Percentiles rank a stretch among this genome's conserved stretches.
Evolutionary conservation across 768 basidiomycete genomes (phyloP).

Genomic region (Collybia nuda): DNA sequence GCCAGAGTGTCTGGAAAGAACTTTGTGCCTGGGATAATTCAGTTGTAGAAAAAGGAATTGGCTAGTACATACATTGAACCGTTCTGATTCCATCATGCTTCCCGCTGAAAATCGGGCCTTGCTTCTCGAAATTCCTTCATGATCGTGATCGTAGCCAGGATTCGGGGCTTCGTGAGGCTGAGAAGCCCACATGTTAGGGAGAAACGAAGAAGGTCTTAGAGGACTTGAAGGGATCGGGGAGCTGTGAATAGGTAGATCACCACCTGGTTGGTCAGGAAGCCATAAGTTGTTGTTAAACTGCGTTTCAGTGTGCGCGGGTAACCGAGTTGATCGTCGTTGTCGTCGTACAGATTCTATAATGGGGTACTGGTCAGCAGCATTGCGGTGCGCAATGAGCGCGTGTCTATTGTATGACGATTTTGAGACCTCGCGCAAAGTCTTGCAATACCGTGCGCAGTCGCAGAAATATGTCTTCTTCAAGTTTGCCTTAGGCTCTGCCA

Average conservation of each 20-base stretch:
- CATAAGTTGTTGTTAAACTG: not conserved
- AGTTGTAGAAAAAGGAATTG: no score
- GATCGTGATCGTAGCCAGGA: no score
- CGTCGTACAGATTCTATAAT: not conserved
- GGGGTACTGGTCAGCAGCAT: not conserved
- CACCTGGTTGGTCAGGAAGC: not conserved
- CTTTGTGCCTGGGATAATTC: no score
- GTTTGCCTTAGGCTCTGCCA: not conserved
- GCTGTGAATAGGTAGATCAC: not conserved
- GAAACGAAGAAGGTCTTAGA: no score
- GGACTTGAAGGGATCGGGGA: not conserved
- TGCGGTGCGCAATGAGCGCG: not conserved
- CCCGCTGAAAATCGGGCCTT: no score
- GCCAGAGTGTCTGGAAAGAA: no score
- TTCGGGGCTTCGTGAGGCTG: no score
- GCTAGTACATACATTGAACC: no score
- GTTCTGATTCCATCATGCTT: no score
- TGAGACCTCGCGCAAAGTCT: not conserved
- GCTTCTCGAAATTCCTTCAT: no score
- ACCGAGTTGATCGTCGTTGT: not conserved
- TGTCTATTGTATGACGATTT: not conserved
- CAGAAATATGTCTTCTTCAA: not conserved
- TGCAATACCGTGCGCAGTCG: constrained; percentile 2
- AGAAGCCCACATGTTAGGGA: no score
- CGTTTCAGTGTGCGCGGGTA: not conserved